Percentiles rank a stretch among this genome's conserved stretches.
Conservation (phyloP, 257 asterid species). For the Solanum bulbocastanum region DNA sequence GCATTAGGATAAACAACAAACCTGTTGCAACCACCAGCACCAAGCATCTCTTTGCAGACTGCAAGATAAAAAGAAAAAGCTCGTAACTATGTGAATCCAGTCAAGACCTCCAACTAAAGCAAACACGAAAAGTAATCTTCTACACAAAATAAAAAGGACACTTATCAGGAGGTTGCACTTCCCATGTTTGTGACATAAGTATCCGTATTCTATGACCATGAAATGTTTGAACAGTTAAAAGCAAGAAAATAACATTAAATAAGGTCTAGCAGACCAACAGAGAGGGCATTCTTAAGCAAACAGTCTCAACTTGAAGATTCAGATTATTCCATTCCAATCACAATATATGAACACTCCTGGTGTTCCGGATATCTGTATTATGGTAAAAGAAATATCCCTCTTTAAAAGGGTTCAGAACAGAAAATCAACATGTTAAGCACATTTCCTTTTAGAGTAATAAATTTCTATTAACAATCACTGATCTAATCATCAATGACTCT, state of each 20-base stretch:
- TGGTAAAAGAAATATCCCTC: neutral
- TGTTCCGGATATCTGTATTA: neutral
- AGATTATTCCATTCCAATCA: neutral
- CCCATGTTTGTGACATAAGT: neutral
- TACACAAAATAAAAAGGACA: neutral
- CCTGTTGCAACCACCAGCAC: slow-evolving; percentile 84
- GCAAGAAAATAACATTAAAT: neutral
- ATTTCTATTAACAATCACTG: neutral
- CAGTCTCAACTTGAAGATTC: neutral
- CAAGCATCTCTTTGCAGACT: slow-evolving; percentile 92
- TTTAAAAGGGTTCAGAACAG: neutral
- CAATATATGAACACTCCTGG: neutral
- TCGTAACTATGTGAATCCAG: neutral
- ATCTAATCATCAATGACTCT: neutral
- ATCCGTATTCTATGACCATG: neutral
- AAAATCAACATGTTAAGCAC: neutral
- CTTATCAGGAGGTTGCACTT: neutral
- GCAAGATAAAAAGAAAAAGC: slow-evolving; percentile 14
- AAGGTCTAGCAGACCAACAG: neutral
- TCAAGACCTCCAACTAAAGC: neutral
- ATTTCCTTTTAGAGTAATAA: neutral
- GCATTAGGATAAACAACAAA: slow-evolving; percentile 68
- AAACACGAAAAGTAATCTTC: neutral
- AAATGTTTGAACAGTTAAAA: neutral
- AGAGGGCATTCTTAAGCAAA: neutral